phyloP scores from a whole-genome alignment of 1,284 basidiomycete genomes.

The Boletellus deceptivus region DNA sequence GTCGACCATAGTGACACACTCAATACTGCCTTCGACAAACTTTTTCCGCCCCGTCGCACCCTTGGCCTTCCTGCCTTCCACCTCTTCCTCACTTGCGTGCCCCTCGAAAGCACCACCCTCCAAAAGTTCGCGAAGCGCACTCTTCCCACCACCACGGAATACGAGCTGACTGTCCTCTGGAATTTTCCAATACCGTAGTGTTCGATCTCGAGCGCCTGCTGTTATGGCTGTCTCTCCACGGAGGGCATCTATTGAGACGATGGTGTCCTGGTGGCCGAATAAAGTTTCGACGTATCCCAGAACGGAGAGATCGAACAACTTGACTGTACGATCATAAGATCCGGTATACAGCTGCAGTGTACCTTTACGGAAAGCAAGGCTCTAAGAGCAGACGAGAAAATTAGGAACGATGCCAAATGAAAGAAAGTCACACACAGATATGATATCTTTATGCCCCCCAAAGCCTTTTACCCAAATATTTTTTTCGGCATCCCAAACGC shows the following conservation, averaged over 20 bases:
- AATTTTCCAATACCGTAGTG: slow-evolving; percentile 95
- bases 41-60: slow-evolving; percentile 43
- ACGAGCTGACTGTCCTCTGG: slow-evolving; percentile 95
- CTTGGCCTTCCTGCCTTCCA: slow-evolving; percentile 38
- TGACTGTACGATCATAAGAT: slow-evolving; percentile 90
- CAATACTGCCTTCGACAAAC: slow-evolving; percentile 88
- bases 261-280: slow-evolving; percentile 94
- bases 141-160: slow-evolving; percentile 88
- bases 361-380: slow-evolving; percentile 80
- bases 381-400: slow-evolving; percentile 37
- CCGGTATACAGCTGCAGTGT: slow-evolving; percentile 84
- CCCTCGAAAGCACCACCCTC: slow-evolving; percentile 66
- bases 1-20: slow-evolving; percentile 93
- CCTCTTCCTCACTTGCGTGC: slow-evolving; percentile 50
- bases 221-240: slow-evolving; percentile 84
- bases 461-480: slow-evolving; percentile 77
- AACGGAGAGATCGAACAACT: slow-evolving; percentile 68
- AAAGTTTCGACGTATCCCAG: slow-evolving; percentile 95
- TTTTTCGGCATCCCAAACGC: slow-evolving; percentile 81
- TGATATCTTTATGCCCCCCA: slow-evolving; percentile 80
- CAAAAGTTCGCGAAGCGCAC: slow-evolving; percentile 73
- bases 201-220: slow-evolving; percentile 89
- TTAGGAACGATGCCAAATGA: slow-evolving; percentile 1
- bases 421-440: slow-evolving; percentile 62
- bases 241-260: slow-evolving; percentile 77